Conservation (phyloP, 1,139 yeast species). For the Yamadazyma blattariae region DNA sequence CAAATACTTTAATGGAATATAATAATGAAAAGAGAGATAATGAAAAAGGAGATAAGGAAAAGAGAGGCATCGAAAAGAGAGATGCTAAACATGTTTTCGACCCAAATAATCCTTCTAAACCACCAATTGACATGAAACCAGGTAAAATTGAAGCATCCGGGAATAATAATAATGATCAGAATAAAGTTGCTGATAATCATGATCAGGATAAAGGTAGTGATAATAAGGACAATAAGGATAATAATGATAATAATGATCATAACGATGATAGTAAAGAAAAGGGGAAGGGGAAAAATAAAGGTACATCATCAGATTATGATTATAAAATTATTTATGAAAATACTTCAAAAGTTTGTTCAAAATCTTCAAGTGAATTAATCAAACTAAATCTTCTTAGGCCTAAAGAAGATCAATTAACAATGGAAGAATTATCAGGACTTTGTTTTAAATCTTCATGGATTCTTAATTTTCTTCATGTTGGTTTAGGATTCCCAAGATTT, state of each 20-base stretch:
- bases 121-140: background rate
- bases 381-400: conserved; percentile 32
- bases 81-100: no score
- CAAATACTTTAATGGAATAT: conserved; percentile 44
- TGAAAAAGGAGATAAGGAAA: background rate
- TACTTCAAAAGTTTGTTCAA: conserved; percentile 47
- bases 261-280: background rate
- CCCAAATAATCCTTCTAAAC: background rate
- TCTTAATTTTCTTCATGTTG: conserved; percentile 65
- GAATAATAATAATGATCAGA: background rate
- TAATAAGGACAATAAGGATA: background rate
- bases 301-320: conserved; percentile 23
- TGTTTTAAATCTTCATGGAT: conserved; percentile 78
- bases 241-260: background rate
- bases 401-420: conserved; percentile 24
- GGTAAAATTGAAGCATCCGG: background rate
- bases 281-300: conserved; percentile 2
- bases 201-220: background rate
- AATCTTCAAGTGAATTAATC: conserved; percentile 36
- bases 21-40: conserved; percentile 7
- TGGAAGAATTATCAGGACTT: conserved; percentile 44
- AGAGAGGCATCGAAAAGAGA: background rate
- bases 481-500: conserved; percentile 66
- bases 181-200: background rate
- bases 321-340: conserved; percentile 38